Evolutionary conservation across 305 asterid species (phyloP), one percentile per base, ranked within the genome.

Genomic region (Ruellia speciosa): DNA sequence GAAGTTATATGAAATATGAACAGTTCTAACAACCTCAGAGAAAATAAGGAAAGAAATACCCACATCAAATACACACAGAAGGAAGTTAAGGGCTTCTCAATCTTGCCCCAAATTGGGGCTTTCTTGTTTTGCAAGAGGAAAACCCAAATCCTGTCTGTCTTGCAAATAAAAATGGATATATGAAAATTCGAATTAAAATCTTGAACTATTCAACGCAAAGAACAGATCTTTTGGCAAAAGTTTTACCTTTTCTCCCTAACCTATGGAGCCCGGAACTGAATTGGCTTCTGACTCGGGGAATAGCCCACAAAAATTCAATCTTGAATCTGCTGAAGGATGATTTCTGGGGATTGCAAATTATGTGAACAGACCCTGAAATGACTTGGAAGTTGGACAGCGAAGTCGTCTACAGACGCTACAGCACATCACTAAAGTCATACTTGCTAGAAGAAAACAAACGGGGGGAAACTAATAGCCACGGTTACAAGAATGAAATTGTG

Each of bases 231-330:
- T 11, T 0, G 15, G 19, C 31, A 43, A 50, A 49, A 52, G 55
- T 13, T 20, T 9, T 11, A 55, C 61, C 56, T 62, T 54, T 49
- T 6, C 15, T 4, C 49, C 14, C 64, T 9, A 53, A 56, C 62
- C 63, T 57, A 43, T 13, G 72, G 28, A 14, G 7, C 18, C 31
- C 46, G 40, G 62, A 52, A 49, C 52, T 51, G 34, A 24, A 52
- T 14, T 49, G 45, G 41, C 50, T 58, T 35, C 34, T n/a, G 52
- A 57, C 49, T 31, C 35, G 49, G 59, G 17, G 66, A 56, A 41
- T 5, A 14, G 52, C 56, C 67, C 66, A 45, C 28, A 62, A 68
- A 68, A 49, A 11, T 37, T 45, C 41, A 61, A 65, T 56, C 67
- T 52, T 58, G 62, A 58, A 39, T 33, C 49, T 8, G 68, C 18